These are phyloP conservation scores for Huntiella decipiens DNA, from an alignment of 2,329 filamentous ascomycete genomes.

Conservation along the genomic window DNA sequence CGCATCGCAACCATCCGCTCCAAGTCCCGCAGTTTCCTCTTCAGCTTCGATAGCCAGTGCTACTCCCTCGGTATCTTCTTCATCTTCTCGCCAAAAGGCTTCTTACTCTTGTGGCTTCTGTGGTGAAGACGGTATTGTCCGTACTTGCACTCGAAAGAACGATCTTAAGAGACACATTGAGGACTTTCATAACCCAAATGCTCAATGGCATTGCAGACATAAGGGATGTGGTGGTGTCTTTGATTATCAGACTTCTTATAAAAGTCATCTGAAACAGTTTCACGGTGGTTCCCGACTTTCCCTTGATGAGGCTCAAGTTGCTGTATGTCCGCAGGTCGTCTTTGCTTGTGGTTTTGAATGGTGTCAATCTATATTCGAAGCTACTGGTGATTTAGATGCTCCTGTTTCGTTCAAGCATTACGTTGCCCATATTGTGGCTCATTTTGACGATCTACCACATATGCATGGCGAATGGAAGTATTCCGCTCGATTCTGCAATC, in stretches of 20 bases:
- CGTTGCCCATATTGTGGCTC: slow-evolving; percentile 27
- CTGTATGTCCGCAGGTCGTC: slow-evolving; percentile 26
- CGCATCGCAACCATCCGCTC: slow-evolving; percentile 12
- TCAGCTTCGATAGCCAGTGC: slow-evolving; percentile 1
- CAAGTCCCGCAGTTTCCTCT: not conserved
- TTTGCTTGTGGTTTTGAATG: slow-evolving; percentile 30
- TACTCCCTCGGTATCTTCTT: not conserved
- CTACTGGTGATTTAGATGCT: slow-evolving; percentile 22
- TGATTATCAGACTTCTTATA: slow-evolving; percentile 29
- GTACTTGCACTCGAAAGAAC: slow-evolving; percentile 27
- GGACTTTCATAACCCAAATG: slow-evolving; percentile 28
- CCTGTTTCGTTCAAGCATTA: slow-evolving; percentile 25
- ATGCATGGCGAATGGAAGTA: slow-evolving; percentile 25
- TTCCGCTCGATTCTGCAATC: slow-evolving; percentile 25
- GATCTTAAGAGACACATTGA: slow-evolving; percentile 31
- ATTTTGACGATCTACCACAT: slow-evolving; percentile 25
- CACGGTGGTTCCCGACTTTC: slow-evolving; percentile 25
- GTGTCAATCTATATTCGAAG: slow-evolving; percentile 26
- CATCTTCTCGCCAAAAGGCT: slow-evolving; percentile 20
- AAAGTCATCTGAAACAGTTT: slow-evolving; percentile 25
- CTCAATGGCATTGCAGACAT: slow-evolving; percentile 27
- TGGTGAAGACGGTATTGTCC: slow-evolving; percentile 22
- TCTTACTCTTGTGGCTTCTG: slow-evolving; percentile 24
- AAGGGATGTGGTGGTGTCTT: slow-evolving; percentile 26
- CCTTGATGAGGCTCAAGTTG: slow-evolving; percentile 24